Percentiles rank a stretch among this genome's conserved stretches.
Conservation (phyloP, 768 basidiomycete genomes). For the Naganishia vishniacii region DNA sequence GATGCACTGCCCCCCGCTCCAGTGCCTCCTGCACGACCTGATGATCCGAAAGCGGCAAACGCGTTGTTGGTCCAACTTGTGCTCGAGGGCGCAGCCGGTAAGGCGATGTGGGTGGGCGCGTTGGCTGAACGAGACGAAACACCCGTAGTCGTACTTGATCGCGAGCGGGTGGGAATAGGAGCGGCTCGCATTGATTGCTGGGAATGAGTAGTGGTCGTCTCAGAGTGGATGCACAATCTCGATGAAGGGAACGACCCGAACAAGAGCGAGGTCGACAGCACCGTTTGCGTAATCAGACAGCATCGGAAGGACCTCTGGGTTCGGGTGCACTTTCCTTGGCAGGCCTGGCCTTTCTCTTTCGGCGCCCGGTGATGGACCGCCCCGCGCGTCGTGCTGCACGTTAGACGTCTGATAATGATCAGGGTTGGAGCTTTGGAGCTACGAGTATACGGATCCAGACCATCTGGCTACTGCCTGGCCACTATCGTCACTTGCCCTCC, state of each 20-base stretch:
- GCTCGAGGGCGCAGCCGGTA: neutral
- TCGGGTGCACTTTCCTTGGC: too few species aligned
- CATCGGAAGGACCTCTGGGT: too few species aligned
- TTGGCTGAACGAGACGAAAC: neutral
- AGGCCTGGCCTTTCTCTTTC: neutral
- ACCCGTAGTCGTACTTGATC: slow-evolving; percentile 10
- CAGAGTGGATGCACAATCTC: neutral
- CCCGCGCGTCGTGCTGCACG: too few species aligned
- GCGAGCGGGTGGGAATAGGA: slow-evolving; percentile 8
- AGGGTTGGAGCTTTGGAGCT: too few species aligned
- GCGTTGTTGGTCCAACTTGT: slow-evolving; percentile 19
- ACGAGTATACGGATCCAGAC: too few species aligned
- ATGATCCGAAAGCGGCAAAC: slow-evolving; percentile 1
- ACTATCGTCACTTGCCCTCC: too few species aligned
- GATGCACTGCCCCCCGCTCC: neutral
- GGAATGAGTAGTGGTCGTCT: neutral
- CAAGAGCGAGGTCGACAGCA: too few species aligned
- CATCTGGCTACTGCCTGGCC: too few species aligned
- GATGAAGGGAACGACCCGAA: too few species aligned
- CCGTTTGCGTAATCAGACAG: too few species aligned
- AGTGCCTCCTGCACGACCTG: neutral
- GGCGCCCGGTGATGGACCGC: too few species aligned
- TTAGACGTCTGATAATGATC: too few species aligned
- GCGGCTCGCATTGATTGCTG: slow-evolving; percentile 18
- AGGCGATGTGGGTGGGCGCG: slow-evolving; percentile 8